These are phyloP conservation scores for Ceratobasidium sp. DNA, from an alignment of 1,284 basidiomycete species.

Conservation along the genomic window DNA sequence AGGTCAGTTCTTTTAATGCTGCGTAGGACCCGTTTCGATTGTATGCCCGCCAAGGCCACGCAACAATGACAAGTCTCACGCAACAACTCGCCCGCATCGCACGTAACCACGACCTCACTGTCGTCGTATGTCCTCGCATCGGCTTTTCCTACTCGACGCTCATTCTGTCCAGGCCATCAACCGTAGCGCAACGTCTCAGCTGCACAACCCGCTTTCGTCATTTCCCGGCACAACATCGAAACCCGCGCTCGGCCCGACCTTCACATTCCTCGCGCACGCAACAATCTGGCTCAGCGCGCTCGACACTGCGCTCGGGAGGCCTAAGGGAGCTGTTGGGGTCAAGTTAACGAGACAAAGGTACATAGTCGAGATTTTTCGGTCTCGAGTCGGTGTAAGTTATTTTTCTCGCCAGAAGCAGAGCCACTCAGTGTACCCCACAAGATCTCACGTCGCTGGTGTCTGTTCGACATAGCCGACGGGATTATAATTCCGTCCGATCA, in stretches of 20 bases:
- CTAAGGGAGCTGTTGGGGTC: conserved; percentile 1
- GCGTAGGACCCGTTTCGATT: too few species aligned
- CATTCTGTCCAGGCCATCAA: conserved; percentile 56
- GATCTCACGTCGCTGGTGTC: conserved; percentile 12
- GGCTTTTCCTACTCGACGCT: not conserved
- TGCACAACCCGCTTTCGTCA: conserved; percentile 54
- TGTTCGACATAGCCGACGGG: conserved; percentile 7
- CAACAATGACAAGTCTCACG: conserved; percentile 75
- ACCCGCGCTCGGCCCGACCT: conserved; percentile 75
- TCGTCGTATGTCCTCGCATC: conserved; percentile 43
- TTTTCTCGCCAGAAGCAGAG: not conserved
- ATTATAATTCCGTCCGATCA: not conserved
- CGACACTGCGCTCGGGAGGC: conserved; percentile 35
- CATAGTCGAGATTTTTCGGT: conserved; percentile 44
- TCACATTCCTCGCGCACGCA: conserved; percentile 71
- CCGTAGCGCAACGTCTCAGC: conserved; percentile 53
- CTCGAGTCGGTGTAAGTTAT: conserved; percentile 40
- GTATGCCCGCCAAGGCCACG: conserved; percentile 58
- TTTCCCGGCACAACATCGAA: conserved; percentile 59
- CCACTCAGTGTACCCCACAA: not conserved
- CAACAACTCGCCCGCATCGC: conserved; percentile 63
- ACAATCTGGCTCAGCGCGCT: conserved; percentile 68
- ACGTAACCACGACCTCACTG: conserved; percentile 51
- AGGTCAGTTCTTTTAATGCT: conserved; percentile 53
- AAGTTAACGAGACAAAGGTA: conserved; percentile 20